A percentile compares a stretch with the other conserved stretches of the same genome.
Evolutionary conservation across 2,329 filamentous ascomycete genomes (phyloP).

Genomic region (Aspergillus ustus): DNA sequence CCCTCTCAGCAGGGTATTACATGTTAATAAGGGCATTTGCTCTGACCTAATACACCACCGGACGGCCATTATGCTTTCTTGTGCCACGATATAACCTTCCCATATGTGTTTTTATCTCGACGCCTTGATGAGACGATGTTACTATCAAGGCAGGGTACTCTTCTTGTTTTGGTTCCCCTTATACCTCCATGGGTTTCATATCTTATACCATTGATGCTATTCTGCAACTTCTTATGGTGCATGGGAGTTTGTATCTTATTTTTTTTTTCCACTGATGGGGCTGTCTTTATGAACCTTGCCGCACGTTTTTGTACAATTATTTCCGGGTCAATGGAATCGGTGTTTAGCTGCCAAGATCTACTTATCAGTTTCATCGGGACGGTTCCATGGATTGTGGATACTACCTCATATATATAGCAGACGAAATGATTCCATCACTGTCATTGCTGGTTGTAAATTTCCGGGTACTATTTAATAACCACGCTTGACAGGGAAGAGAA

Average conservation of each 20-base stretch:
- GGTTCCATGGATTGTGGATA: not conserved
- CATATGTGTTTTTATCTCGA: conserved; percentile 14
- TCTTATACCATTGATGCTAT: conserved; percentile 10
- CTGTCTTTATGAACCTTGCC: conserved; percentile 11
- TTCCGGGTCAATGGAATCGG: conserved; percentile 17
- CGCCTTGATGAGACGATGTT: conserved; percentile 17
- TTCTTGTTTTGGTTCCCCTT: conserved; percentile 10
- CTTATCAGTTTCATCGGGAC: not conserved
- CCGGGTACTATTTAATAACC: too few relatives aligned
- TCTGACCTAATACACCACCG: conserved; percentile 11
- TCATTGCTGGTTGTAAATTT: too few relatives aligned
- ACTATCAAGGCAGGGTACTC: conserved; percentile 9
- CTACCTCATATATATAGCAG: not conserved
- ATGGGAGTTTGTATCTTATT: conserved; percentile 18
- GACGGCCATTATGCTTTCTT: conserved; percentile 12
- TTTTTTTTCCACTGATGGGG: conserved; percentile 10
- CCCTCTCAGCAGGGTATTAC: not conserved
- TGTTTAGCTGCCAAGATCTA: conserved; percentile 23
- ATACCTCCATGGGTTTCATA: not conserved
- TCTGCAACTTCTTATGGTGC: not conserved
- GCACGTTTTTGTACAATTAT: conserved; percentile 14
- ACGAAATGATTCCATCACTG: not conserved
- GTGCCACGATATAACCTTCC: conserved; percentile 13
- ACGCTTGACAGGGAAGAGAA: too few relatives aligned
- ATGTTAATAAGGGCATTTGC: not conserved